These are phyloP conservation scores for Histomonas meleagridis DNA, from an alignment of 208 protist genomes.

Conservation along the genomic window DNA sequence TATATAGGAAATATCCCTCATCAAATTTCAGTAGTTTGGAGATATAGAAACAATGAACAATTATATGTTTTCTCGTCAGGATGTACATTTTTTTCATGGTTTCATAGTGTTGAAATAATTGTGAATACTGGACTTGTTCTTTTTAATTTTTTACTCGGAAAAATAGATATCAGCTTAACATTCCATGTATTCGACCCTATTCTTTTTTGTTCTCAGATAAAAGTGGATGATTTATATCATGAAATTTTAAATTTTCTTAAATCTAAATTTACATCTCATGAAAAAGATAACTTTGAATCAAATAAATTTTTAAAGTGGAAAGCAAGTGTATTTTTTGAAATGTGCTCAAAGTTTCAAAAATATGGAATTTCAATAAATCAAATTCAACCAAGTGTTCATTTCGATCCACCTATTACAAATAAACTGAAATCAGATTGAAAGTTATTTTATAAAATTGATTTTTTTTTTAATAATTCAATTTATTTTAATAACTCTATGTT, in stretches of 20 bases:
- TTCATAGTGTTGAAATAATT: background rate
- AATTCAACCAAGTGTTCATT: background rate
- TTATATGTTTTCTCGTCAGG: background rate
- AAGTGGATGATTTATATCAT: background rate
- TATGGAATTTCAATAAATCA: background rate
- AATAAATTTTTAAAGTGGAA: background rate
- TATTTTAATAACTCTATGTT: too few species aligned
- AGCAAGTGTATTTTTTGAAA: background rate
- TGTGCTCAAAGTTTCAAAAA: background rate
- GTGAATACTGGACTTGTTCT: background rate
- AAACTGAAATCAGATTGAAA: too few species aligned
- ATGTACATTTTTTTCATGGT: background rate
- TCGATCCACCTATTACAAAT: too few species aligned
- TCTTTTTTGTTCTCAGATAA: background rate
- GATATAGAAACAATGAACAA: background rate
- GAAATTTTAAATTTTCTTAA: background rate
- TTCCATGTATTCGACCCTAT: slow-evolving; percentile 14
- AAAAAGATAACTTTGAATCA: background rate
- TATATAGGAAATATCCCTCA: background rate
- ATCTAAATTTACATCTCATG: background rate
- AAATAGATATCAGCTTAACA: background rate
- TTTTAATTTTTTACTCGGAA: background rate
- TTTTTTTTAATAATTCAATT: too few species aligned
- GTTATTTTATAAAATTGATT: too few species aligned
- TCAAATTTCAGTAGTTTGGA: background rate